Base-by-base conservation (phyloP, 2,329 filamentous ascomycete genomes). In the Fragosphaeria purpurea region DNA sequence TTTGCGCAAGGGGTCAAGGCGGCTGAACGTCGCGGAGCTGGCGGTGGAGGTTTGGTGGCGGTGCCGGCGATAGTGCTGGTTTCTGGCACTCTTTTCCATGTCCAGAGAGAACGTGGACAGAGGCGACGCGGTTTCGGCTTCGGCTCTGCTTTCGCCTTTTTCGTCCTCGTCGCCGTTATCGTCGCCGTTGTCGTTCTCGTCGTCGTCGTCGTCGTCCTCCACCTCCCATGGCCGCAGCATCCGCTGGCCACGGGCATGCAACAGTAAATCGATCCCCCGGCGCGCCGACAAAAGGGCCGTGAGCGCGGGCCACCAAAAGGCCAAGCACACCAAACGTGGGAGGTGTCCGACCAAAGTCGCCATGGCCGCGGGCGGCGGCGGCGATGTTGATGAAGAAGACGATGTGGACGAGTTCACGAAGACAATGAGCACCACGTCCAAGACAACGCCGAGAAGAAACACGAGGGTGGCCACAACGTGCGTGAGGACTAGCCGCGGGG, bases 141-240 rank as follows among this genome's bases (percentile, higher is more conserved):
- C 22, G 22, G 22, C 22, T 22, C 22, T 22, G 22, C 22, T 22
- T 22, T 22, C 22, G 22, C 22, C 3, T 22, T 22, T 22, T 22
- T 22, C 22, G 35, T 41, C 55, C 1, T 54, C 45, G 38, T 59
- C 57, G 47, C 48, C 47, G 35, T 53, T 41, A 30, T 30, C 50
- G 39, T 52, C 33, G 11, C 42, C 48, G 11, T 53, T 53, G 1
- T 37, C 32, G 35, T 41, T 55, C 1, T 54, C 45, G 38, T 59
- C 57, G 47, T 49, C 47, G 35, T 53, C 50, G 35, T 52, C 33
- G 11, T 44, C 48, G n/a, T 53, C 55, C 1, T 37, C 32, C 50
- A 62, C 57, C 53, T 72, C 70, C 70, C 69, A 72, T 0, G 68
- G 66, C 4, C 65, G 58, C 5, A 70, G 51, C 38, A 67, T 62